These are phyloP conservation scores for Penicillium capsulatum DNA, from an alignment of 2,329 filamentous ascomycete species.

Conservation along the genomic window DNA sequence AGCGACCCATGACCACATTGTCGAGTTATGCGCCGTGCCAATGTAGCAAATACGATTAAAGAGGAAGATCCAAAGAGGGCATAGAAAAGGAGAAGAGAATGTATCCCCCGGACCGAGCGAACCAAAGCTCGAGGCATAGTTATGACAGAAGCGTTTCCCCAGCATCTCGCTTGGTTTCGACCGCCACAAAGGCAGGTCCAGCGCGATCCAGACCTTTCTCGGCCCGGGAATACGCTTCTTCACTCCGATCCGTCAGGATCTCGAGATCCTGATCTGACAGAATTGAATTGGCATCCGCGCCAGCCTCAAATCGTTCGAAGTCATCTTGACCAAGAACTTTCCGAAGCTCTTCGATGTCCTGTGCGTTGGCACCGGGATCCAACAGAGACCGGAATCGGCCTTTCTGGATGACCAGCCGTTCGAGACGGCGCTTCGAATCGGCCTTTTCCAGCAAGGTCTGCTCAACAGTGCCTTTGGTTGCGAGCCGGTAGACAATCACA, in stretches of 20 bases:
- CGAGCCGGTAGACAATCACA: conserved; percentile 88
- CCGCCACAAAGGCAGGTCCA: conserved; percentile 61
- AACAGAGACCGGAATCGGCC: conserved; percentile 71
- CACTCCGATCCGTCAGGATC: conserved; percentile 70
- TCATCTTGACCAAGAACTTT: conserved; percentile 69
- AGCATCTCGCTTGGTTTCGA: conserved; percentile 66
- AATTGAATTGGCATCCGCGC: conserved; percentile 56
- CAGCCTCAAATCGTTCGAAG: conserved; percentile 59
- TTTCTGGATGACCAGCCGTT: conserved; percentile 94
- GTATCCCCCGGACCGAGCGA: neutral
- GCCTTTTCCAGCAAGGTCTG: conserved; percentile 81
- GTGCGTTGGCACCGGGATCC: conserved; percentile 50
- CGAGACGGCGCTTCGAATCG: conserved; percentile 83
- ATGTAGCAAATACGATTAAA: no score
- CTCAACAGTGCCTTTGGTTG: conserved; percentile 89
- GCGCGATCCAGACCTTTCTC: conserved; percentile 67
- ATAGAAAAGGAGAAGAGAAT: neutral
- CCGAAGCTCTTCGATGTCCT: conserved; percentile 59
- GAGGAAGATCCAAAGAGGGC: no score
- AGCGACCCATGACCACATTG: no score
- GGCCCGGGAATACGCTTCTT: conserved; percentile 65
- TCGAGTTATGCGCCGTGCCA: no score
- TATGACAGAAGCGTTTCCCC: conserved; percentile 33
- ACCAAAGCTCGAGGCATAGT: conserved; percentile 9
- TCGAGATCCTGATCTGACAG: conserved; percentile 72